Conservation (phyloP, 2,329 filamentous ascomycete genomes). For the Clonostachys byssicola region DNA sequence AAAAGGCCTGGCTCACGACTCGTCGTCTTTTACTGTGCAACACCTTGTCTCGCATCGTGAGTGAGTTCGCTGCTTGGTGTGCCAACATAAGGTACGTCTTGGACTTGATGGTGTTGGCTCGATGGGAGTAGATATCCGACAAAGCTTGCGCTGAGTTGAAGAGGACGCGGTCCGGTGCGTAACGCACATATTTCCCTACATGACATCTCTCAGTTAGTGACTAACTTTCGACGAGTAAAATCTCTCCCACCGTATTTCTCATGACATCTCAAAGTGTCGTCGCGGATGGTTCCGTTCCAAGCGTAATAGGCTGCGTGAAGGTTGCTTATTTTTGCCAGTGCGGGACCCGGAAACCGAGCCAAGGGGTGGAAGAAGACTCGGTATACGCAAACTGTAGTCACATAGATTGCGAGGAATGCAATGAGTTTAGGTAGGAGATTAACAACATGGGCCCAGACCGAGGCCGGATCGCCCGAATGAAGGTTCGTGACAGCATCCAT, state of each 20-base stretch:
- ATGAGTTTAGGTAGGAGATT: neutral
- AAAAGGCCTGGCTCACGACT: constrained; percentile 13
- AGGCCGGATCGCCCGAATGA: too few species aligned
- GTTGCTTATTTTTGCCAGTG: constrained; percentile 22
- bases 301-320: constrained; percentile 16
- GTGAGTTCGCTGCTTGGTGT: neutral
- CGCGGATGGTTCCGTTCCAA: neutral
- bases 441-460: too few species aligned
- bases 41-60: constrained; percentile 4
- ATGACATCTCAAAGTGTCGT: neutral
- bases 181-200: neutral
- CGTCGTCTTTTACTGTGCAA: constrained; percentile 19
- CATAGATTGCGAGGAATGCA: neutral
- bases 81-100: neutral
- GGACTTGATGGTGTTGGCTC: neutral
- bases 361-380: constrained; percentile 18
- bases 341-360: constrained; percentile 25
- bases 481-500: too few species aligned
- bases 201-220: neutral
- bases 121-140: neutral
- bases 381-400: neutral
- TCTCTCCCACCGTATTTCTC: neutral
- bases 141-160: neutral
- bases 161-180: neutral
- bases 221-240: neutral